Base-by-base conservation (phyloP, 306 rosid species). In the Parietaria judaica region DNA sequence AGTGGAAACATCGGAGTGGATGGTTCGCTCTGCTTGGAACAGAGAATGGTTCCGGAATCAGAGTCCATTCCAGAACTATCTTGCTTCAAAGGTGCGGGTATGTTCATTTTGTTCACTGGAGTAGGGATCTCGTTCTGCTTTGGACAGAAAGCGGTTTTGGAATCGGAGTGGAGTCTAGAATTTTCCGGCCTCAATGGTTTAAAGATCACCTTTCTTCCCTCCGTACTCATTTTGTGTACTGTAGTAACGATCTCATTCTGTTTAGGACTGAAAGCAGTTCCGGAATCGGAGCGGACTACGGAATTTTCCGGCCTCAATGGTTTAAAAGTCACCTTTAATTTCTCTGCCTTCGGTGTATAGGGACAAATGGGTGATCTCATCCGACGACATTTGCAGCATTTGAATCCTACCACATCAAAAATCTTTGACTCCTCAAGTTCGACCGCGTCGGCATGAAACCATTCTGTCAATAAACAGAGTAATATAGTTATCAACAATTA, bases 401-500 rank as follows among this genome's bases (percentile, higher is more conserved):
- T 94, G 85, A 79, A 94, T 71, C 99, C 90, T 34, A 44, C 67
- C 56, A 94, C 89, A 39, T 69, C 71, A 56, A 46, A 66, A 67
- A 94, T 58, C 79, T 76, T 86, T 58, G 94, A 82, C 72, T 94
- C 99, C 12, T 86, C 87, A 15, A 94, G 87, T 60, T 84, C 88
- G 59, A 94, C 83, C 63, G 99, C 97, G 47, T 94, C 94, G 39
- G 99, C 96, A 61, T 94, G 99, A 79, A 74, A 86, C 99, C 99
- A 94, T 74, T 88, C 98, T 92, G 91, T 36, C 71, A 78, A 69
- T 15, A 35, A 66, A 23, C 72, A 53, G 53, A 80, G 63, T 46
- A 37, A 73, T 13, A 43, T 54, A 47, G 46, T 52, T 61, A 35
- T 59, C 55, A 49, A 58, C 39, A 39, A n/a, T 46, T 52, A 48